phyloP scores from a whole-genome alignment of 2,329 filamentous ascomycete genomes.

The Nemania sp. region DNA sequence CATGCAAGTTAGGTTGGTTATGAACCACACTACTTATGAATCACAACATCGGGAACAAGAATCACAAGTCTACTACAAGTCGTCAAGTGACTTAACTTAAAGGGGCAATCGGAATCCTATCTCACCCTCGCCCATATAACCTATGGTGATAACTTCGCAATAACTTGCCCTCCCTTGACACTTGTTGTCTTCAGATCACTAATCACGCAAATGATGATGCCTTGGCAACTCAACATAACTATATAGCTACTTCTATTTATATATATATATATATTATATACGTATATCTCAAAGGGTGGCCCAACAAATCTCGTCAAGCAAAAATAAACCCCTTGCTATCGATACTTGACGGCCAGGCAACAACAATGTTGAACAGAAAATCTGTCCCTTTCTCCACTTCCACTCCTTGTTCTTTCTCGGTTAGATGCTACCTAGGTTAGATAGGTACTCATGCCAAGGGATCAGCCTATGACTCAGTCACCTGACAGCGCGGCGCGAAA shows the following conservation, averaged over 20 bases:
- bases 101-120: not conserved
- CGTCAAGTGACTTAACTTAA: not conserved
- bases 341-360: no score
- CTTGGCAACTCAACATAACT: conserved; percentile 1
- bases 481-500: conserved; percentile 36
- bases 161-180: not conserved
- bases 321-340: not conserved
- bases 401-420: no score
- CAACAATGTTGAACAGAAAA: no score
- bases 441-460: not conserved
- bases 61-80: conserved; percentile 3
- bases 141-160: no score
- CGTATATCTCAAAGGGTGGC: not conserved
- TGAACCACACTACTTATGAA: not conserved
- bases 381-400: no score
- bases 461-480: conserved; percentile 26
- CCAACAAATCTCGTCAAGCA: conserved; percentile 20
- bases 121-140: no score
- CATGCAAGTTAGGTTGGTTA: not conserved
- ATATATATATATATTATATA: not conserved
- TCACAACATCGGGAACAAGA: conserved; percentile 11
- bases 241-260: not conserved
- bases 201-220: conserved; percentile 7
- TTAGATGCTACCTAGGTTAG: no score
- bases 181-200: conserved; percentile 7